Conservation (phyloP, 2,329 filamentous ascomycete species). For the Magnaporthiopsis rhizophila region DNA sequence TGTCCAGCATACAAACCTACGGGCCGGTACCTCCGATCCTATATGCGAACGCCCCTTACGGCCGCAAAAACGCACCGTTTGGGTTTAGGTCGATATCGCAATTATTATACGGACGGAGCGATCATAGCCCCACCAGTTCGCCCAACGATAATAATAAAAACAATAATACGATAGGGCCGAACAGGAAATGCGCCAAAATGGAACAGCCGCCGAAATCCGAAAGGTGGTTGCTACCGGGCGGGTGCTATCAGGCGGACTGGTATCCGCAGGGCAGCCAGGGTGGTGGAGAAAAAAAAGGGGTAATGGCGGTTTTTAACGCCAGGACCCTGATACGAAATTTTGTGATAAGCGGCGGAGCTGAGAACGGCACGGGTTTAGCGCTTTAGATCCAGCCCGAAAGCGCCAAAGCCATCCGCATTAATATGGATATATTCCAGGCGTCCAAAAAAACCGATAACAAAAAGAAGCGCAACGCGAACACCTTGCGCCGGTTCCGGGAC, state of each 20-base stretch:
- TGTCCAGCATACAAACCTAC: neutral
- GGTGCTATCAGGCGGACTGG: neutral
- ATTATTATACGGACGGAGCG: neutral
- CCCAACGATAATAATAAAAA: neutral
- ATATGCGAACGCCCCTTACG: neutral
- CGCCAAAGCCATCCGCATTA: constrained; percentile 46
- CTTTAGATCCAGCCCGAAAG: constrained; percentile 24
- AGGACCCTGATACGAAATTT: constrained; percentile 4
- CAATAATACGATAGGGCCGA: neutral
- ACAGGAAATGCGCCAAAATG: neutral
- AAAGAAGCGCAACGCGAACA: constrained; percentile 74
- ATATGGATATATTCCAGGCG: constrained; percentile 72
- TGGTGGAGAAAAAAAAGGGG: neutral
- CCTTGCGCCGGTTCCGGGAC: constrained; percentile 73
- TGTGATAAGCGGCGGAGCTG: neutral
- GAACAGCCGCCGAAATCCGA: neutral
- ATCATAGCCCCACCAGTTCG: neutral
- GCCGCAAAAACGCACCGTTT: neutral
- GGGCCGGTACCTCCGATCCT: neutral
- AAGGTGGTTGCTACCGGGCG: neutral
- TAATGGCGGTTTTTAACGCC: neutral
- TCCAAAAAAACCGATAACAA: constrained; percentile 81
- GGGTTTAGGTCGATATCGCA: neutral
- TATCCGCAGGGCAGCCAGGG: neutral
- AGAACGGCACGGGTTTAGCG: constrained; percentile 10